Evolutionary conservation across 768 basidiomycete genomes (phyloP).

Genomic region (Hygrocybe coccinea): DNA sequence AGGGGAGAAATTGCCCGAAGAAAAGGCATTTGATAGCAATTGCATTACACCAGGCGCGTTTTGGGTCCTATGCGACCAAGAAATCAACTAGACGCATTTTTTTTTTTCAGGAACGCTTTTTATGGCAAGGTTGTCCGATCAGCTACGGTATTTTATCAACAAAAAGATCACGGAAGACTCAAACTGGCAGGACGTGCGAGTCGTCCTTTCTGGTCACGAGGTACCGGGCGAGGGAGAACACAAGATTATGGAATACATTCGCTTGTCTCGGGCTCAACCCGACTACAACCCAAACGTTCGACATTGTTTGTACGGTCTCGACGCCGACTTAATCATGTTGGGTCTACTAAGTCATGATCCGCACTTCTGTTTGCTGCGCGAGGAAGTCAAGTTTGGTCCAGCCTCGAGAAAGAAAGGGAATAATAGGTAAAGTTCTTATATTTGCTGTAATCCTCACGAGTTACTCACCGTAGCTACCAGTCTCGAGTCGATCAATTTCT

Average conservation of each 20-base stretch:
- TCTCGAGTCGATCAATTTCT: slow-evolving; percentile 84
- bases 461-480: slow-evolving; percentile 28
- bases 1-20: slow-evolving; percentile 86
- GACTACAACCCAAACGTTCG: slow-evolving; percentile 95
- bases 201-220: slow-evolving; percentile 94
- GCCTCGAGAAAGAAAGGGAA: slow-evolving; percentile 65
- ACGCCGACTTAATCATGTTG: slow-evolving; percentile 98
- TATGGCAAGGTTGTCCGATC: slow-evolving; percentile 88
- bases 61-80: neutral
- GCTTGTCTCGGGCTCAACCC: slow-evolving; percentile 87
- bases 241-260: slow-evolving; percentile 99
- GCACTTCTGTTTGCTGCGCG: slow-evolving; percentile 94
- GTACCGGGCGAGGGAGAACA: slow-evolving; percentile 99
- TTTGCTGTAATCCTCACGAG: neutral
- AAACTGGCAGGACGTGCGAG: slow-evolving; percentile 87
- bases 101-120: slow-evolving; percentile 73
- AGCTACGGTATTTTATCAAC: slow-evolving; percentile 92
- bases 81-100: neutral
- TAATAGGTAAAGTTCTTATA: slow-evolving; percentile 34
- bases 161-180: slow-evolving; percentile 98
- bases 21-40: slow-evolving; percentile 97
- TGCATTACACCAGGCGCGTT: slow-evolving; percentile 92
- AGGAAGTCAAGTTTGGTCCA: slow-evolving; percentile 98
- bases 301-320: slow-evolving; percentile 96
- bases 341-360: slow-evolving; percentile 96